Evolutionary conservation across 495 filamentous ascomycete species (phyloP).

Genomic region (Parathielavia appendiculata): DNA sequence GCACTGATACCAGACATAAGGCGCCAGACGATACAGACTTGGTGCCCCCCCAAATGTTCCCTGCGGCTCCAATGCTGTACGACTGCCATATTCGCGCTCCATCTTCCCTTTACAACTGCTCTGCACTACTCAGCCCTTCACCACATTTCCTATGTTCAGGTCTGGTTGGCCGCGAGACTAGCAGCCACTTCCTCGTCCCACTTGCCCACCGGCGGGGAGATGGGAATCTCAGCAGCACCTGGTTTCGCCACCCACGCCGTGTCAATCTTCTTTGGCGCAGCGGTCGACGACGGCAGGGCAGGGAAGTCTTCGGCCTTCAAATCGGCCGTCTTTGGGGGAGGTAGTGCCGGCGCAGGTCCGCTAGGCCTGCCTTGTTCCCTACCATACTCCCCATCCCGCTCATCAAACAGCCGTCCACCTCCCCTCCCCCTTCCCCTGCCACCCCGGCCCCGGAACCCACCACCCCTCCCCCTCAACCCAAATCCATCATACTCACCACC

Average conservation of each 20-base stretch:
- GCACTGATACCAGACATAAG: no score
- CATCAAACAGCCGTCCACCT: constrained; percentile 23
- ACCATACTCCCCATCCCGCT: constrained; percentile 5
- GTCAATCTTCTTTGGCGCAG: constrained; percentile 28
- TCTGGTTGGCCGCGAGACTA: constrained; percentile 25
- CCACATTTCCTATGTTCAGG: constrained; percentile 6
- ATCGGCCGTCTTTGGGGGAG: constrained; percentile 12
- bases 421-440: constrained; percentile 21
- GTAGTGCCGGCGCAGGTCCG: constrained; percentile 5
- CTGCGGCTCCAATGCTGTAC: no score
- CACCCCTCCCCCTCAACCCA: constrained; percentile 28
- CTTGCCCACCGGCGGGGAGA: constrained; percentile 36
- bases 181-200: constrained; percentile 49
- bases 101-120: no score
- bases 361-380: neutral
- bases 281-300: constrained; percentile 31
- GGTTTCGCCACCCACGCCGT: constrained; percentile 15
- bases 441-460: constrained; percentile 26
- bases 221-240: constrained; percentile 8
- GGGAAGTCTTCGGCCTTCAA: constrained; percentile 39
- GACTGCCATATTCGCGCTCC: no score
- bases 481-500: constrained; percentile 26
- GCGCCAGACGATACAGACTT: no score
- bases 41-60: no score
- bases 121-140: neutral